Conservation (phyloP, 345 rosid species). For the Mallotus nudiflorus region DNA sequence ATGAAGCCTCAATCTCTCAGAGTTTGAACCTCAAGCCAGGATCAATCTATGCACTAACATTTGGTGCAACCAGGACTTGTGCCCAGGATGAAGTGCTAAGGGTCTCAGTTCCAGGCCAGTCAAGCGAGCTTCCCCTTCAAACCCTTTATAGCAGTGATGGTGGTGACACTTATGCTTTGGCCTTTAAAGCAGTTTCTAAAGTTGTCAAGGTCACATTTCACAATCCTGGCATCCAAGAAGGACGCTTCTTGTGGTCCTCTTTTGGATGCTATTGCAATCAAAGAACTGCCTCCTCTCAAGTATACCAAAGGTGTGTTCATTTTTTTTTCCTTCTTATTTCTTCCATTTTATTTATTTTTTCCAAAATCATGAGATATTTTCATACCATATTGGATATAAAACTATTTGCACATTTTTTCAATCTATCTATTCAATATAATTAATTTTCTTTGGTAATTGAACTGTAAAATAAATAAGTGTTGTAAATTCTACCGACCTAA, state of each 20-base stretch:
- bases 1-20: conserved; percentile 77
- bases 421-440: no score
- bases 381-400: no score
- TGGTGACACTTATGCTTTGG: conserved; percentile 80
- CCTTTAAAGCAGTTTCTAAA: conserved; percentile 52
- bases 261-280: conserved; percentile 79
- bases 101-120: conserved; percentile 54
- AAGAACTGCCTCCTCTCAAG: conserved; percentile 53
- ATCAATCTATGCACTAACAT: conserved; percentile 59
- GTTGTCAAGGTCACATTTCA: conserved; percentile 62
- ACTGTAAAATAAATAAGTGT: no score
- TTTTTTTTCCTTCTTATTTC: not conserved
- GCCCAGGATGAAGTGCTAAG: conserved; percentile 74
- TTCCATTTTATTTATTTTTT: not conserved
- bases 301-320: conserved; percentile 39
- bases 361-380: no score
- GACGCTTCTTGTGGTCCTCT: conserved; percentile 83
- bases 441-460: no score
- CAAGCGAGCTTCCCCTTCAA: conserved; percentile 58
- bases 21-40: conserved; percentile 43
- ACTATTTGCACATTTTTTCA: no score
- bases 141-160: conserved; percentile 75
- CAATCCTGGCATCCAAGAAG: conserved; percentile 81
- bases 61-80: conserved; percentile 75
- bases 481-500: no score